These are phyloP conservation scores for Chimonanthus salicifolius DNA, from an alignment of 164 flowering plant species.

Conservation along the genomic window DNA sequence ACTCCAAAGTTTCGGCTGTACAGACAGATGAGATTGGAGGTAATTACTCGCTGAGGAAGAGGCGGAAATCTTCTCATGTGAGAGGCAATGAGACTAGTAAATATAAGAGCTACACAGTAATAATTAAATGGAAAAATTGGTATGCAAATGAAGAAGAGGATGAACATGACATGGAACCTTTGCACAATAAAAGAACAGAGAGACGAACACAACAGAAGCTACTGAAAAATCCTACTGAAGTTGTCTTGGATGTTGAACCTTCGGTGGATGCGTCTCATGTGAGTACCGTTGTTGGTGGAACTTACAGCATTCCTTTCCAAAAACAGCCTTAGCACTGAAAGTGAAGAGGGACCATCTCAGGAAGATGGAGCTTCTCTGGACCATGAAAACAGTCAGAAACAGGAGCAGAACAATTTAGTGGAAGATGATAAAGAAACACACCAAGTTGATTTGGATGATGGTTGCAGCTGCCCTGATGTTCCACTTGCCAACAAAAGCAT, in stretches of 20 bases:
- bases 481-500: not conserved
- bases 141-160: slow-evolving; percentile 15
- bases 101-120: slow-evolving; percentile 5
- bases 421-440: not conserved
- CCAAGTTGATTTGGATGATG: not conserved
- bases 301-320: not conserved
- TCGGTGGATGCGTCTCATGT: not conserved
- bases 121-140: slow-evolving; percentile 8
- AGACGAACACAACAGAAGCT: slow-evolving; percentile 9
- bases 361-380: not conserved
- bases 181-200: slow-evolving; percentile 13
- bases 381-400: not conserved
- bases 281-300: not conserved
- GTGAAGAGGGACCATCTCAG: not conserved
- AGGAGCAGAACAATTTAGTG: not conserved
- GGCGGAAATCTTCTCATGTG: slow-evolving; percentile 4
- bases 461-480: not conserved
- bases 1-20: not conserved
- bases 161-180: slow-evolving; percentile 8
- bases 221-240: slow-evolving; percentile 1
- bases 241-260: not conserved
- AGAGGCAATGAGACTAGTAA: not conserved
- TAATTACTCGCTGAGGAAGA: not conserved
- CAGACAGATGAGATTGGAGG: not conserved
- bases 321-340: not conserved